Conservation (phyloP, 208 protist species). For the Herpetomonas samuelpessoai region DNA sequence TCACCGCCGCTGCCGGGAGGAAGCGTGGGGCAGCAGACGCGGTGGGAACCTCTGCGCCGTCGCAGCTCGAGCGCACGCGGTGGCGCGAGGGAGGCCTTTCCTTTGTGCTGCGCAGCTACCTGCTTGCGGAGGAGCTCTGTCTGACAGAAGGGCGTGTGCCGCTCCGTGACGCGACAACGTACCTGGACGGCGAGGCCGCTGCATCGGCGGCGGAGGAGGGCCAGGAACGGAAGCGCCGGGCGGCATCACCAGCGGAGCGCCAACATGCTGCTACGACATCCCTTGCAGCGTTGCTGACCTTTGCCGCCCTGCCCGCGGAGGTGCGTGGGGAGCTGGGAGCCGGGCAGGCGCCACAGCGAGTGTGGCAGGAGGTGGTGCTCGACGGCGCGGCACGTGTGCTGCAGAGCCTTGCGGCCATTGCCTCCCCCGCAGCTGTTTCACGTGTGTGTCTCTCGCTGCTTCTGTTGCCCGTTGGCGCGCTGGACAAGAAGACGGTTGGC, state of each 20-base stretch:
- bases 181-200: slow-evolving; percentile 17
- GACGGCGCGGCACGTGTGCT: neutral
- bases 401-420: neutral
- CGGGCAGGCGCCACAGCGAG: neutral
- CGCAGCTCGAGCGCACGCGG: slow-evolving; percentile 1
- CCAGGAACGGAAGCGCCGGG: neutral
- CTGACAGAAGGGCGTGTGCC: slow-evolving; percentile 18
- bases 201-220: neutral
- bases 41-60: too few relatives aligned
- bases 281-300: neutral
- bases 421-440: neutral
- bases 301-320: neutral
- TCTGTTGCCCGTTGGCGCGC: neutral
- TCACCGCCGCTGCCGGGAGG: neutral
- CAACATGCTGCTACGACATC: slow-evolving; percentile 1
- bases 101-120: slow-evolving; percentile 14
- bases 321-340: neutral
- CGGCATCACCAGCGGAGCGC: neutral
- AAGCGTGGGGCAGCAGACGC: too few relatives aligned
- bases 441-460: neutral
- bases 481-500: neutral
- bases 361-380: neutral
- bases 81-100: slow-evolving; percentile 11
- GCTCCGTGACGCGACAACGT: slow-evolving; percentile 24
- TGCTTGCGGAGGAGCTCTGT: slow-evolving; percentile 22